Base-by-base conservation (phyloP, 306 rosid genomes). In the Clitoria ternatea region DNA sequence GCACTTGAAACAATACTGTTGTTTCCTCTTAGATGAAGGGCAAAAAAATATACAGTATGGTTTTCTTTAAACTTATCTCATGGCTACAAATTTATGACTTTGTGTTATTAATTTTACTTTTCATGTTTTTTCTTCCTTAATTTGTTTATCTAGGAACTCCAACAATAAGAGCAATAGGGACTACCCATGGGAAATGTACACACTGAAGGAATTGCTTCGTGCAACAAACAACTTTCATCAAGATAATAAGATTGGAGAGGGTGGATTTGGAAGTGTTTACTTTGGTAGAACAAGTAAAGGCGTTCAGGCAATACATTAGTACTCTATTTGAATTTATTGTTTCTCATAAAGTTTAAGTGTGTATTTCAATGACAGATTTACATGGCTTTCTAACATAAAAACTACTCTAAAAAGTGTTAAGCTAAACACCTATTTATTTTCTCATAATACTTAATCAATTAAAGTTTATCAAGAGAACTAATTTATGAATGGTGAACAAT, bases 221-320 rank as follows among this genome's bases (percentile, higher is more conserved):
- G 91, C 92, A 43, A 91, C 97, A 59, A 85, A 86, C 69, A 85
- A 82, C 56, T 91, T 91, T 72, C 83, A 85, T 64, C 73, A 85
- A 50, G 87, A 88, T 5, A 85, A 83, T 76, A 87, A 86, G 72
- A 91, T 91, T 5, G 97, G 96, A 57, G 97, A 91, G 76, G 92
- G 97, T 18, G 92, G 96, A n/a, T 88, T 91, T 61, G 97, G 96
- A 77, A 85, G 88, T 20, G 96, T 88, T 72, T 86, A 86, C 74
- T 80, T 82, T 82, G 96, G 91, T 53, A 79, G 77, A 77, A 88
- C 96, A 54, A 86, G 83, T 67, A 85, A 83, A 86, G 88, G 89
- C 19, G 71, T 72, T 11, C 88, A 87, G 84, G 96, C 66, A 82
- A 75, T 74, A n/a, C n/a, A 64, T 68, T 43, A 15, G 0, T 40